Percentiles rank a stretch among this genome's conserved stretches.
Evolutionary conservation across 257 asterid genomes (phyloP).

Genomic region (Solanum piurae): DNA sequence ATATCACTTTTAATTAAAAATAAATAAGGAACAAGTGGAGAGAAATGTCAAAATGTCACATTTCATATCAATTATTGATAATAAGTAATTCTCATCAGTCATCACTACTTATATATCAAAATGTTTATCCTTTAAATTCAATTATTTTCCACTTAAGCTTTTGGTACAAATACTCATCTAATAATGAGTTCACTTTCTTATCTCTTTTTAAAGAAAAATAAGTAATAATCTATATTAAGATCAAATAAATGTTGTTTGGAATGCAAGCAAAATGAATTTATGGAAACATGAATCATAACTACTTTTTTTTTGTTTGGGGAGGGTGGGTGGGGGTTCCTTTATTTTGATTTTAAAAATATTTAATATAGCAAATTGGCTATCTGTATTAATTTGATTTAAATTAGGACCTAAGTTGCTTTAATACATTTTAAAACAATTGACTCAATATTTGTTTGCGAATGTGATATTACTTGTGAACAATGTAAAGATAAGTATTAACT

Average conservation of each 20-base stretch:
- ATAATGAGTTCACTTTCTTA: not conserved
- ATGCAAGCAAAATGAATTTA: not conserved
- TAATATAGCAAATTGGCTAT: not conserved
- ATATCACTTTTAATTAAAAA: not conserved
- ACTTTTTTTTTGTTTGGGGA: not conserved
- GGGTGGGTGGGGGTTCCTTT: not conserved
- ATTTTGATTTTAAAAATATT: no score
- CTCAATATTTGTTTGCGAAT: no score
- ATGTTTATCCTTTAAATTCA: not conserved
- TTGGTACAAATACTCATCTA: not conserved
- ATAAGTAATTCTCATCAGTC: not conserved
- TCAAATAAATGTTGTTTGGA: not conserved
- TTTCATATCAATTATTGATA: not conserved
- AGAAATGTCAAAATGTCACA: not conserved
- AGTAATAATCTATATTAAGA: not conserved
- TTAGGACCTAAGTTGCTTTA: not conserved
- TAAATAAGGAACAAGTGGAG: not conserved
- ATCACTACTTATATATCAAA: not conserved
- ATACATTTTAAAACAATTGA: no score
- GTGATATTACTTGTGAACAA: no score
- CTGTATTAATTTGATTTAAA: not conserved
- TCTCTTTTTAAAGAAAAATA: not conserved
- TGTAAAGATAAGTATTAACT: no score
- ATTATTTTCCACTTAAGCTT: not conserved
- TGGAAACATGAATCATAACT: not conserved